Evolutionary conservation across 495 filamentous ascomycete genomes (phyloP), one percentile per base, ranked within the genome.

Genomic region (Pyrenula aspistea): DNA sequence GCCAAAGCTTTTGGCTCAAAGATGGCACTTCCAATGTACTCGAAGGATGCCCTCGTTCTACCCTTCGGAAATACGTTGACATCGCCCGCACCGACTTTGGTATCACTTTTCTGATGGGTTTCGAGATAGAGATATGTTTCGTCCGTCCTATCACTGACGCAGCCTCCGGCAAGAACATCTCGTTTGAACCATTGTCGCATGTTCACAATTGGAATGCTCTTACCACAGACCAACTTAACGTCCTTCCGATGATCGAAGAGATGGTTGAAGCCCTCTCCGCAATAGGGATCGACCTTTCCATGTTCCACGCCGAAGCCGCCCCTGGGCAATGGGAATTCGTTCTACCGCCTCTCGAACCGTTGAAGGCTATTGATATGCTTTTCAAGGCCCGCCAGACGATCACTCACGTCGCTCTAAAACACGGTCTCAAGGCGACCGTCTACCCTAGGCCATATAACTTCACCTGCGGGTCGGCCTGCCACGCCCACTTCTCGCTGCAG

Each of bases 101-200:
- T 10, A 70, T 80, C 31, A 62, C 77, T 23, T 79, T 91, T 42
- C 71, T 85, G 1, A 64, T 88, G 24, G 90, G 90, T 2, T 92
- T 91, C 61, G 91, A 95, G 67, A 82, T 91, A 31, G 90, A 95
- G 67, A 82, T 96, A 20, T 74, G 89, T 3, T 84, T 94, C 57
- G 65, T 93, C 53, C 67, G 62, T 10, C 64, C 68, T 31, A 56
- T 56, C n/a, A 54, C 56, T 2, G 57, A 60, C n/a, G 61, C 56
- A 11, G 59, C 56, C 12, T 48, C 56, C 51, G 25, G 56, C 25
- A 59, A 24, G 49, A 62, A 22, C 48, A 62, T 21, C 31, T 56
- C 25, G 12, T 70, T 57, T 56, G 42, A 21, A 1, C 68, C 60
- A 25, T 60, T 56, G 49, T 68, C 59, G 51, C 71, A 4, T 55